Percentiles rank a stretch among this genome's conserved stretches.
phyloP scores from a whole-genome alignment of 441 rosid species.

The Omphalea diandra region DNA sequence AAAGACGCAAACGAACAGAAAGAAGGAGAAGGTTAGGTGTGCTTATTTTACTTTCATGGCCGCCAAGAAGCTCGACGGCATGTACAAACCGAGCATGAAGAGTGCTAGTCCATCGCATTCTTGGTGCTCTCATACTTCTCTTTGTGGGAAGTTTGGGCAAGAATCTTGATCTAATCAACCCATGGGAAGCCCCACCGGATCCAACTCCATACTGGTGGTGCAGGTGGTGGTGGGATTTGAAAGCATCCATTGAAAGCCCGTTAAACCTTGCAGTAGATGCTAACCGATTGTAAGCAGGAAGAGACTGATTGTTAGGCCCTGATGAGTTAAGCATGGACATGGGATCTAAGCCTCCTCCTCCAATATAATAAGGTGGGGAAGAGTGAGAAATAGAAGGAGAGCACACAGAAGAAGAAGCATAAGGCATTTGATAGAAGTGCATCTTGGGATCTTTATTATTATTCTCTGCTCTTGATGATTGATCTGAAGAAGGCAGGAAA shows the following conservation, averaged over 20 bases:
- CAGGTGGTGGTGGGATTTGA: constrained; percentile 40
- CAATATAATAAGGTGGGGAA: constrained; percentile 18
- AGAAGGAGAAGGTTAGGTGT: too few species aligned
- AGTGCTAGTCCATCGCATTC: constrained; percentile 87
- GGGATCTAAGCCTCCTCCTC: constrained; percentile 27
- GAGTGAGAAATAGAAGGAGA: constrained; percentile 17
- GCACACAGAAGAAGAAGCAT: constrained; percentile 28
- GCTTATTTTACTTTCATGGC: constrained; percentile 97
- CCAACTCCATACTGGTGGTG: constrained; percentile 41
- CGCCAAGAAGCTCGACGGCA: constrained; percentile 86
- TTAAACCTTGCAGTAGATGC: constrained; percentile 42
- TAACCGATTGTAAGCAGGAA: constrained; percentile 27
- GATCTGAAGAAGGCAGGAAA: constrained; percentile 30
- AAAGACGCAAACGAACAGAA: too few species aligned
- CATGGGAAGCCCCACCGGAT: constrained; percentile 44
- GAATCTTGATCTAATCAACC: constrained; percentile 62
- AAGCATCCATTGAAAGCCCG: constrained; percentile 44
- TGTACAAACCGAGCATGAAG: constrained; percentile 80
- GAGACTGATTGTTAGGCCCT: constrained; percentile 16
- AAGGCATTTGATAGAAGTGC: constrained; percentile 34
- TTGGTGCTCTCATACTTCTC: constrained; percentile 81
- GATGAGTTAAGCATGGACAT: constrained; percentile 22
- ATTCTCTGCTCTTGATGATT: constrained; percentile 25
- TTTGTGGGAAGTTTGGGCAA: constrained; percentile 61
- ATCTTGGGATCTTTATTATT: constrained; percentile 40